Conservation (phyloP, 176 grass and related monocot genomes). For the Bromus sterilis region DNA sequence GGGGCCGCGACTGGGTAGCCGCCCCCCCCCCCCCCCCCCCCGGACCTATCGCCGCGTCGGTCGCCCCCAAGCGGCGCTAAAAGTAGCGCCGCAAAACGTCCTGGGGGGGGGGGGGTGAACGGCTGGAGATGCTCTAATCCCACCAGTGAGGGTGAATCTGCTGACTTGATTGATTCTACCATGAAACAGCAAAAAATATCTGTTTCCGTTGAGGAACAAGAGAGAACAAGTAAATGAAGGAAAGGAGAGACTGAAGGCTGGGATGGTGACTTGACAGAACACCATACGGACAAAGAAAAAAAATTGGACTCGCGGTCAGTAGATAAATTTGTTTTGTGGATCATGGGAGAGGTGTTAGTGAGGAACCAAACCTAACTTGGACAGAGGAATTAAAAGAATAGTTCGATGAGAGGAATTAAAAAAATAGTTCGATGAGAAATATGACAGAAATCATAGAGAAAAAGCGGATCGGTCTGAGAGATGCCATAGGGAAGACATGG, state of each 20-base stretch:
- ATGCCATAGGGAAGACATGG: conserved; percentile 45
- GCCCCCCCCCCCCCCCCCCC: too few relatives aligned
- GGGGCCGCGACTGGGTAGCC: too few relatives aligned
- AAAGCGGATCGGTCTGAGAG: conserved; percentile 52
- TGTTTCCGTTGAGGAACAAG: conserved; percentile 52
- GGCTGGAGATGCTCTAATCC: too few relatives aligned
- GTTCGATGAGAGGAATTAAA: too few relatives aligned
- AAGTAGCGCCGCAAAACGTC: too few relatives aligned
- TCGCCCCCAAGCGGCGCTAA: too few relatives aligned
- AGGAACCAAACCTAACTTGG: conserved; percentile 46
- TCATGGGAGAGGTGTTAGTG: conserved; percentile 46
- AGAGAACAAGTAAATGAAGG: conserved; percentile 65
- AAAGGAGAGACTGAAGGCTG: conserved; percentile 57
- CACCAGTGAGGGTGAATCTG: conserved; percentile 33
- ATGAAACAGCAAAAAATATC: conserved; percentile 66
- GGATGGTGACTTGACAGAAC: conserved; percentile 42
- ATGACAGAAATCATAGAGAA: conserved; percentile 63
- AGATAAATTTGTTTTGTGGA: conserved; percentile 49
- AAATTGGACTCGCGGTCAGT: conserved; percentile 21
- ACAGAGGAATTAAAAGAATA: conserved; percentile 46
- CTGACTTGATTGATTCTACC: conserved; percentile 39
- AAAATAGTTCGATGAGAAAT: conserved; percentile 60
- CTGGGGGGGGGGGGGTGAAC: too few relatives aligned
- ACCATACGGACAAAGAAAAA: conserved; percentile 44
- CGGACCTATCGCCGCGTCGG: too few relatives aligned